Percentiles rank a stretch among this genome's conserved stretches.
These are phyloP conservation scores for Podospora sp. DNA, from an alignment of 495 filamentous ascomycete species.

Conservation along the genomic window DNA sequence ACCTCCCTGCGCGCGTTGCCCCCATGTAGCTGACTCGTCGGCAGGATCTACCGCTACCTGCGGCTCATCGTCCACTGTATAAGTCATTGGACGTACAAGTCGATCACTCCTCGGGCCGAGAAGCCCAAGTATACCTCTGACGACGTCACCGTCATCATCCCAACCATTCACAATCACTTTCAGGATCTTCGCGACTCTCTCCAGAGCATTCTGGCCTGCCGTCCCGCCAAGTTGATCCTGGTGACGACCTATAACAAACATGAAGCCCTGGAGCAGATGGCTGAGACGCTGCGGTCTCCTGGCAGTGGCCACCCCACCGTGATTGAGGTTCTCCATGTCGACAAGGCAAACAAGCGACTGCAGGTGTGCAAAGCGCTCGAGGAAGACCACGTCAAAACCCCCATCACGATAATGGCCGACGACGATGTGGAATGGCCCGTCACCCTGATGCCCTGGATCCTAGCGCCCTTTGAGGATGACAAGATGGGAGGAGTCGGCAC, in stretches of 20 bases:
- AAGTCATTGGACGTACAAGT: conserved; percentile 55
- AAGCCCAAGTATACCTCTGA: conserved; percentile 50
- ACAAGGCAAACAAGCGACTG: conserved; percentile 71
- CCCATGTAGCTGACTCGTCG: conserved; percentile 5
- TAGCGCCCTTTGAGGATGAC: conserved; percentile 81
- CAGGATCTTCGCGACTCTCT: conserved; percentile 56
- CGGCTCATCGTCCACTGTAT: conserved; percentile 56
- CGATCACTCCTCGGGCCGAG: conserved; percentile 43
- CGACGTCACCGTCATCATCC: conserved; percentile 61
- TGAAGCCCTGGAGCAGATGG: conserved; percentile 47
- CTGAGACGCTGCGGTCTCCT: conserved; percentile 40
- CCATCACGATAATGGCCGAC: conserved; percentile 80
- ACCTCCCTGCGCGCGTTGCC: not conserved
- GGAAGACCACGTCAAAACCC: conserved; percentile 61
- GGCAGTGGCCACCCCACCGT: conserved; percentile 27
- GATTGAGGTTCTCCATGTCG: conserved; percentile 48
- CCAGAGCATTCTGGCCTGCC: conserved; percentile 57
- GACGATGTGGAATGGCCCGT: conserved; percentile 85
- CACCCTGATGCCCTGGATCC: conserved; percentile 76
- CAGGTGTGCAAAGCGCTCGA: conserved; percentile 83
- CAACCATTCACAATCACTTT: conserved; percentile 57
- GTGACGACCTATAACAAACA: conserved; percentile 59
- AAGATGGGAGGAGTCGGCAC: conserved; percentile 80
- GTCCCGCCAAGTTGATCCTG: conserved; percentile 55
- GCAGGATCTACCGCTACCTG: conserved; percentile 55